Conservation (phyloP, 805 yeast genomes). For the Starmerella roubikii region DNA sequence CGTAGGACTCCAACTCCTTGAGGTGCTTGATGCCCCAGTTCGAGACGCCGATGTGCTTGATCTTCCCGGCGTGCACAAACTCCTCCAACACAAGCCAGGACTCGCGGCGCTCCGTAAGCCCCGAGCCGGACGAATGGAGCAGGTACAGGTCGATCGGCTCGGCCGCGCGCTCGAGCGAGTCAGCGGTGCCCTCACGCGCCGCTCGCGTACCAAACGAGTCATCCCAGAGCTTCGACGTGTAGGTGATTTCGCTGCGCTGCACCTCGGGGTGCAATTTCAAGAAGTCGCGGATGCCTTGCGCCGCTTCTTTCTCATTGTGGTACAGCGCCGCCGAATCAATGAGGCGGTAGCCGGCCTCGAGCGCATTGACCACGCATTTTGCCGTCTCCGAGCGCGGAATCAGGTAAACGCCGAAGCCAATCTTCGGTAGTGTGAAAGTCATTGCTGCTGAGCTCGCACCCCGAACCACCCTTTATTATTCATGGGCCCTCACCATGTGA, state of each 20-base stretch:
- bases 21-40: slow-evolving; percentile 47
- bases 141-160: slow-evolving; percentile 61
- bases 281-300: slow-evolving; percentile 44
- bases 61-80: slow-evolving; percentile 36
- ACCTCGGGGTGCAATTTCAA: slow-evolving; percentile 35
- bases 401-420: slow-evolving; percentile 23
- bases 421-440: slow-evolving; percentile 14
- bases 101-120: slow-evolving; percentile 29
- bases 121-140: slow-evolving; percentile 32
- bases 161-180: slow-evolving; percentile 39
- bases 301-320: slow-evolving; percentile 48
- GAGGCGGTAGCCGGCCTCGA: slow-evolving; percentile 54
- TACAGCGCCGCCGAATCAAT: slow-evolving; percentile 62
- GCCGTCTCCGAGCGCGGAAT: slow-evolving; percentile 17
- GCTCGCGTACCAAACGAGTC: slow-evolving; percentile 44
- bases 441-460: slow-evolving; percentile 1
- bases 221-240: slow-evolving; percentile 68
- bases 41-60: slow-evolving; percentile 48
- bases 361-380: slow-evolving; percentile 40
- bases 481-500: too few relatives aligned
- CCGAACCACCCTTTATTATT: too few relatives aligned
- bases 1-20: slow-evolving; percentile 36
- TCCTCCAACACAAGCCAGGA: slow-evolving; percentile 46
- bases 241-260: slow-evolving; percentile 36
- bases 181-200: slow-evolving; percentile 46